Conservation (phyloP, 2,329 filamentous ascomycete species). For the Scedosporium apiospermum region DNA sequence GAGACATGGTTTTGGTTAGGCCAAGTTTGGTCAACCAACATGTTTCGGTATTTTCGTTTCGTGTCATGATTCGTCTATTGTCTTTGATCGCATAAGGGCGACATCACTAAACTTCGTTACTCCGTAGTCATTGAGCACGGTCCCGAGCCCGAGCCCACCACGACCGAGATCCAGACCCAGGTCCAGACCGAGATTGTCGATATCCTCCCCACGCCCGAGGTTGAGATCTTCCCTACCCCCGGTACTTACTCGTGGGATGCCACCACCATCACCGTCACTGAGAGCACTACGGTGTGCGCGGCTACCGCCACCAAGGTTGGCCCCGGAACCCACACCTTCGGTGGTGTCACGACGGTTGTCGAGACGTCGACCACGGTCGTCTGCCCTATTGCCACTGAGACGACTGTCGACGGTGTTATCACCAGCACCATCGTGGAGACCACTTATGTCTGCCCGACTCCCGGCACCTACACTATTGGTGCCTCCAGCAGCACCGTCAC, state of each 20-base stretch:
- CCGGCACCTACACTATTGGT: conserved; percentile 68
- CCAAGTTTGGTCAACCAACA: too few relatives aligned
- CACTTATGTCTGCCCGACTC: conserved; percentile 61
- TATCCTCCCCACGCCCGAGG: conserved; percentile 42
- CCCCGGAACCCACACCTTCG: conserved; percentile 57
- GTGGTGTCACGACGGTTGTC: conserved; percentile 65
- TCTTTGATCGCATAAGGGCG: too few relatives aligned
- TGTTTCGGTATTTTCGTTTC: too few relatives aligned
- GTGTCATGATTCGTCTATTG: too few relatives aligned
- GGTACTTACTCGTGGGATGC: conserved; percentile 70
- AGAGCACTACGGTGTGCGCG: conserved; percentile 58
- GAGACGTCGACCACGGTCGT: conserved; percentile 55
- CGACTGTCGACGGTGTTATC: conserved; percentile 47
- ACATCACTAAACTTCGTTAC: neutral
- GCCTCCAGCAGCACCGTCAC: conserved; percentile 54
- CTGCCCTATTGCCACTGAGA: conserved; percentile 59
- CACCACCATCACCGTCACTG: conserved; percentile 57
- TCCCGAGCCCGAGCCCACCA: neutral
- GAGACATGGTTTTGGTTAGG: too few relatives aligned
- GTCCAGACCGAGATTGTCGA: conserved; percentile 27
- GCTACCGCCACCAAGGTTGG: conserved; percentile 52
- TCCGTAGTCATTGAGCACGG: neutral
- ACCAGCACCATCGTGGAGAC: conserved; percentile 62
- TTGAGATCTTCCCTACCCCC: conserved; percentile 50
- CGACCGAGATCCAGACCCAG: neutral